phyloP scores from a whole-genome alignment of 2,329 filamentous ascomycete genomes.

The Mycosphaerella arachidis region DNA sequence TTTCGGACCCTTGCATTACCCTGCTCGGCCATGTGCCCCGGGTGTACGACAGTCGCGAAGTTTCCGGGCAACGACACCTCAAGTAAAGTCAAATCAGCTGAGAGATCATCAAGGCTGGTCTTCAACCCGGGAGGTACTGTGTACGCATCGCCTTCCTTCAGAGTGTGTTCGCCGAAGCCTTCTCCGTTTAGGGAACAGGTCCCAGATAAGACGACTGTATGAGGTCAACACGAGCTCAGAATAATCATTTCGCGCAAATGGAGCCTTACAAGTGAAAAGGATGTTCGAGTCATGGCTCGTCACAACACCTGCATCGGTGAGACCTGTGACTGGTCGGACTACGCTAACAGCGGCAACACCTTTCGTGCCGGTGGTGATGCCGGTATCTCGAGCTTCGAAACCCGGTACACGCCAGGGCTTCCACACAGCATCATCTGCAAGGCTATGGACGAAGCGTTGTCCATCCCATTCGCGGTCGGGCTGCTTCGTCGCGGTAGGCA shows the following conservation, averaged over 20 bases:
- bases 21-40: background rate
- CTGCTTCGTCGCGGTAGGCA: constrained; percentile 4
- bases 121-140: constrained; percentile 9
- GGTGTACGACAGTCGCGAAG: constrained; percentile 7
- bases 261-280: constrained; percentile 13
- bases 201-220: constrained; percentile 11
- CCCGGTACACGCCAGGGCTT: constrained; percentile 8
- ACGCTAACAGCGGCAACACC: constrained; percentile 11
- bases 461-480: constrained; percentile 14
- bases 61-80: constrained; percentile 13
- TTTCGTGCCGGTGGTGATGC: constrained; percentile 8
- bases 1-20: too few species aligned
- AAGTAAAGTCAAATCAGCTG: constrained; percentile 10
- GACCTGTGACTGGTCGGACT: background rate
- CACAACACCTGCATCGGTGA: background rate
- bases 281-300: constrained; percentile 13
- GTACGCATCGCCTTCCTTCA: constrained; percentile 13
- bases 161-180: constrained; percentile 1
- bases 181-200: constrained; percentile 8
- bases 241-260: background rate
- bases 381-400: constrained; percentile 11
- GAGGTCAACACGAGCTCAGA: background rate
- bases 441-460: constrained; percentile 12
- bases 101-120: constrained; percentile 5
- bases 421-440: constrained; percentile 10